Base-by-base conservation (phyloP, 2,329 filamentous ascomycete genomes). In the Plectosphaerella sp. region DNA sequence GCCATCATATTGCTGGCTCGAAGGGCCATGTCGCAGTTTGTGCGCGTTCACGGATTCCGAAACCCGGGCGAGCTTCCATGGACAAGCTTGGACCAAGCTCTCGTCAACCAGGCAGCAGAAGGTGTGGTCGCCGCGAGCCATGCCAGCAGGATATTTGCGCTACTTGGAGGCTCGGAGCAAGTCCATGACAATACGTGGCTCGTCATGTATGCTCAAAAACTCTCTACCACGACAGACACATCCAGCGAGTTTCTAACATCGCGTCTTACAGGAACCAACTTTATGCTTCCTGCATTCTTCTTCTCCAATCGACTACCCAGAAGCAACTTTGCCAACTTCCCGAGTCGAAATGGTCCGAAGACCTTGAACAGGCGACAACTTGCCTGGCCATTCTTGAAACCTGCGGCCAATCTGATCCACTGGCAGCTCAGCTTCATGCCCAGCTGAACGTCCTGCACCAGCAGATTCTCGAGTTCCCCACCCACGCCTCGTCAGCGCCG, bases 1-100 rank as follows among this genome's bases (percentile, higher is more conserved):
- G 63, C 64, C 10, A 57, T 60, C 50, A 61, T 68, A 33, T 59
- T 68, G 1, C 54, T 67, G 2, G 67, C 68, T 47, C 62, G 66
- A 4, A 59, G 65, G 15, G 59, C 67, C 35, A 60, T 57, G 1
- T 59, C 62, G 5, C 62, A 67, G 42, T 60, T 60, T 16, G 54
- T 59, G 15, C 54, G 52, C 9, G 42, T 37, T 15, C 22, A 25
- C 16, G 12, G 48, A 16, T 1, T 22, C 11, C 22, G n/a, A 6
- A 28, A 37, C 16, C 12, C 42, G 11, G 18, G 53, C 2, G 47
- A 39, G 4, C 25, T 51, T 2, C 35, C 51, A 7, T 47, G 47
- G 15, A 35, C 52, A 6, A 45, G 39, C 1, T 43, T 54, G 4
- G 51, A 54, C 10, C 33, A 57, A 16, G 41, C 54, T 8, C 49